These are phyloP conservation scores for Pythium biforme DNA, from an alignment of 352 stramenopile genomes.

Conservation along the genomic window DNA sequence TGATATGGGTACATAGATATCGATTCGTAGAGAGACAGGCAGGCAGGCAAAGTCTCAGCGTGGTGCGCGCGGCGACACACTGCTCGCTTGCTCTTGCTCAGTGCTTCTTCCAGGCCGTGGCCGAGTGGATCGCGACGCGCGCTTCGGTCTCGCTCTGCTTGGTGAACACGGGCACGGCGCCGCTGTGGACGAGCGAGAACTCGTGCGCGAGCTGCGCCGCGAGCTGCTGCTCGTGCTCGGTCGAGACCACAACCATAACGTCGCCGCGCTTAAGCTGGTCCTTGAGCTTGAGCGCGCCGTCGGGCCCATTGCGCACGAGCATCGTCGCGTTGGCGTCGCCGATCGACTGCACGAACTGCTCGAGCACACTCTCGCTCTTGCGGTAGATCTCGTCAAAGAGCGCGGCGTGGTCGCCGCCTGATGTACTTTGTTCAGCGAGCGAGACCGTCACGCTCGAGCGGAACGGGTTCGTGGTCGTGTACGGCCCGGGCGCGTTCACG, in stretches of 20 bases:
- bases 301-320: constrained; percentile 43
- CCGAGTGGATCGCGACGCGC: constrained; percentile 42
- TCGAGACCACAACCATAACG: constrained; percentile 55
- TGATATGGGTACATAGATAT: constrained; percentile 16
- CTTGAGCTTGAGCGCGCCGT: constrained; percentile 44
- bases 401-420: constrained; percentile 1
- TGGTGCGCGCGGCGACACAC: too few relatives aligned
- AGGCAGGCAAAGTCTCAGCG: too few relatives aligned
- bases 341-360: constrained; percentile 53
- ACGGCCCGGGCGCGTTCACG: constrained; percentile 66
- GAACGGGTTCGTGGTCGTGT: constrained; percentile 59
- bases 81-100: constrained; percentile 21
- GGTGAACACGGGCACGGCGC: constrained; percentile 50
- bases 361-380: constrained; percentile 59
- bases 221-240: constrained; percentile 26
- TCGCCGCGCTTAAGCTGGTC: constrained; percentile 52
- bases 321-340: constrained; percentile 28
- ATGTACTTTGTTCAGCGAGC: constrained; percentile 13
- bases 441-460: constrained; percentile 48
- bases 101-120: constrained; percentile 49
- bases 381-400: constrained; percentile 58
- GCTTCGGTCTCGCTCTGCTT: constrained; percentile 48
- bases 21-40: constrained; percentile 6
- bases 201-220: constrained; percentile 31
- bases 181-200: constrained; percentile 45